These are phyloP conservation scores for Phytopythium boreale DNA, from an alignment of 352 stramenopile genomes.

Conservation along the genomic window DNA sequence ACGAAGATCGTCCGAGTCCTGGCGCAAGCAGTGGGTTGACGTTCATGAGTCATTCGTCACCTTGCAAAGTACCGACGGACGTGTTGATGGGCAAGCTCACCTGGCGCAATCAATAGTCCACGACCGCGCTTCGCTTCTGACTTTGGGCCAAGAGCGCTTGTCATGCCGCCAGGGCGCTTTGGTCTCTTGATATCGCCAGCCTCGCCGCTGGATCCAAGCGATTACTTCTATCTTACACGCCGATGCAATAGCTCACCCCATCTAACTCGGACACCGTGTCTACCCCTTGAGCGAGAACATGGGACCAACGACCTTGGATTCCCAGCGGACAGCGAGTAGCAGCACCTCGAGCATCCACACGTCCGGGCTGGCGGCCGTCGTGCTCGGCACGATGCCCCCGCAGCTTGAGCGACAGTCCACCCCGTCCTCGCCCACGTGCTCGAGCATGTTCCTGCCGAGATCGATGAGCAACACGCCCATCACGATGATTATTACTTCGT, in stretches of 20 bases:
- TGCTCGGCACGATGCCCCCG: slow-evolving; percentile 42
- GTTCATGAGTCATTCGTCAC: too few species aligned
- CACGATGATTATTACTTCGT: slow-evolving; percentile 2
- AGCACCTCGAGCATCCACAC: slow-evolving; percentile 70
- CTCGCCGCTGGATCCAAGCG: too few species aligned
- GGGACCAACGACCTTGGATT: slow-evolving; percentile 45
- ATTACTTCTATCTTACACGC: too few species aligned
- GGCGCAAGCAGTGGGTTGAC: not conserved
- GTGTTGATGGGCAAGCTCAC: not conserved
- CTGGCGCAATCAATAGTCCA: not conserved
- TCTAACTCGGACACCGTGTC: too few species aligned
- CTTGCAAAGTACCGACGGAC: not conserved
- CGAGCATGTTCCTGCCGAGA: slow-evolving; percentile 38
- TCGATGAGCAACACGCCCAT: not conserved
- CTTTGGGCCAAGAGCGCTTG: not conserved
- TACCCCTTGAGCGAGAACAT: slow-evolving; percentile 27
- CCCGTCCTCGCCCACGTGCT: slow-evolving; percentile 24
- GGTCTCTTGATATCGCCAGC: not conserved
- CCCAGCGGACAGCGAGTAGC: slow-evolving; percentile 56
- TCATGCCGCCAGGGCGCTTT: too few species aligned
- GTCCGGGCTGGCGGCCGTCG: slow-evolving; percentile 30
- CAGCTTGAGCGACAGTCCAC: slow-evolving; percentile 42
- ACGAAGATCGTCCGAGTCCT: not conserved
- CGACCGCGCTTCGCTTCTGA: not conserved
- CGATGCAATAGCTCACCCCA: too few species aligned